Evolutionary conservation across 192 early-diverging fungal genomes (phyloP).

Genomic region (Neocallimastix lanati): DNA sequence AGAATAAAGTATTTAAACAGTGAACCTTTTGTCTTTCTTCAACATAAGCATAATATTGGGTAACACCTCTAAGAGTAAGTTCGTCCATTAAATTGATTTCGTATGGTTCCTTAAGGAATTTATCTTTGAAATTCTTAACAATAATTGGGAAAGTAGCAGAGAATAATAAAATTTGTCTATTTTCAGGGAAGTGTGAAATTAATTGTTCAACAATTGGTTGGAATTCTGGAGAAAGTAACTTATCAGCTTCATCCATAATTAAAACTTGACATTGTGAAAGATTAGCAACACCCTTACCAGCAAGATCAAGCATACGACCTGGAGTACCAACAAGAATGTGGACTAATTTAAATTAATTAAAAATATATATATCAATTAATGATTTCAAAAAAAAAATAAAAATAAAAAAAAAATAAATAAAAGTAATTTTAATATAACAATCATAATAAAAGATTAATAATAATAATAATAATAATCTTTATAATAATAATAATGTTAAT

Average conservation of each 20-base stretch:
- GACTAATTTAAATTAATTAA: conserved; percentile 31
- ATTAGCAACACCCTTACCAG: conserved; percentile 82
- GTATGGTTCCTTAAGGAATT: conserved; percentile 88
- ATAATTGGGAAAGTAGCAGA: conserved; percentile 95
- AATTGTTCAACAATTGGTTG: conserved; percentile 88
- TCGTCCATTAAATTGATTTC: conserved; percentile 99
- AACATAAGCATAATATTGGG: conserved; percentile 98
- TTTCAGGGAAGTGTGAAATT: conserved; percentile 66
- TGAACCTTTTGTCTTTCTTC: conserved; percentile 98
- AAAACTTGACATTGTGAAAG: conserved; percentile 75
- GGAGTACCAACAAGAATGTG: conserved; percentile 96
- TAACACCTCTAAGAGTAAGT: conserved; percentile 89
- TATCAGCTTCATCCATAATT: conserved; percentile 99
- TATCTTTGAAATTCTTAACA: conserved; percentile 96
- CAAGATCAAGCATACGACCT: conserved; percentile 89
- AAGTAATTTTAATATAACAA: too few relatives aligned
- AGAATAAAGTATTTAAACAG: conserved; percentile 72
- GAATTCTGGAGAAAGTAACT: conserved; percentile 95
- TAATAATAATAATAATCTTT: too few relatives aligned
- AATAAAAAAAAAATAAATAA: too few relatives aligned
- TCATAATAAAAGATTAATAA: too few relatives aligned
- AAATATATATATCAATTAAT: too few relatives aligned
- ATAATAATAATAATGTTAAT: too few relatives aligned
- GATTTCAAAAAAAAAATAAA: too few relatives aligned
- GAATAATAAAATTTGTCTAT: conserved; percentile 87